phyloP scores from a whole-genome alignment of 2,329 filamentous ascomycete genomes.

The Pleomassaria siparia region DNA sequence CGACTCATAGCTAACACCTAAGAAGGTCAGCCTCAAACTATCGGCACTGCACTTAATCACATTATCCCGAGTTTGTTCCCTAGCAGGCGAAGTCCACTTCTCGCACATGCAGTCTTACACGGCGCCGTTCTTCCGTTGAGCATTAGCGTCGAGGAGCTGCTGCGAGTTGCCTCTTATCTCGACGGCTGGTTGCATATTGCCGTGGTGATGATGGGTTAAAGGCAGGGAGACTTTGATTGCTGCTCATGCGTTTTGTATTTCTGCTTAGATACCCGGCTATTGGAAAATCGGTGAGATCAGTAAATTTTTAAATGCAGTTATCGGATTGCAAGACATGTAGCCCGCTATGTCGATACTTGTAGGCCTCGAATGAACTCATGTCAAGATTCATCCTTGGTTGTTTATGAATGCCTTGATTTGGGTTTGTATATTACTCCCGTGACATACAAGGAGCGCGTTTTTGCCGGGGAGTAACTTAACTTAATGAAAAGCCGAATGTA shows the following conservation, averaged over 20 bases:
- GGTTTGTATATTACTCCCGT: too few relatives aligned
- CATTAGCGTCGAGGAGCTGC: slow-evolving; percentile 79
- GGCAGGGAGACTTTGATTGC: not conserved
- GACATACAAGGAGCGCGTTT: too few relatives aligned
- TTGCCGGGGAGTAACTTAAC: too few relatives aligned
- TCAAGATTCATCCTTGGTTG: too few relatives aligned
- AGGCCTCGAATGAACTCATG: too few relatives aligned
- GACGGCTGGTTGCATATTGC: slow-evolving; percentile 91
- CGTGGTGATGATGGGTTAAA: slow-evolving; percentile 66
- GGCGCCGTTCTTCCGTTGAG: slow-evolving; percentile 79
- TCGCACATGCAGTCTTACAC: slow-evolving; percentile 84
- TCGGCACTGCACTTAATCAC: slow-evolving; percentile 75
- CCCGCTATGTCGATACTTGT: too few relatives aligned
- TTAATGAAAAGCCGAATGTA: too few relatives aligned
- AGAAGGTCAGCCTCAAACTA: slow-evolving; percentile 60
- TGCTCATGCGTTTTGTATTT: not conserved
- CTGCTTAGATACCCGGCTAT: not conserved
- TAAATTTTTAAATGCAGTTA: too few relatives aligned
- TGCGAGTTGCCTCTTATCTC: slow-evolving; percentile 79
- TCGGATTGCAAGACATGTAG: too few relatives aligned
- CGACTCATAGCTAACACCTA: slow-evolving; percentile 13
- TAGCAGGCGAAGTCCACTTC: slow-evolving; percentile 77
- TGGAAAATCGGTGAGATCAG: not conserved
- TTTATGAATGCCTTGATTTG: too few relatives aligned
- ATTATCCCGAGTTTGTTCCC: slow-evolving; percentile 84